phyloP scores from a whole-genome alignment of 306 rosid genomes.

The Cicer cuneatum region DNA sequence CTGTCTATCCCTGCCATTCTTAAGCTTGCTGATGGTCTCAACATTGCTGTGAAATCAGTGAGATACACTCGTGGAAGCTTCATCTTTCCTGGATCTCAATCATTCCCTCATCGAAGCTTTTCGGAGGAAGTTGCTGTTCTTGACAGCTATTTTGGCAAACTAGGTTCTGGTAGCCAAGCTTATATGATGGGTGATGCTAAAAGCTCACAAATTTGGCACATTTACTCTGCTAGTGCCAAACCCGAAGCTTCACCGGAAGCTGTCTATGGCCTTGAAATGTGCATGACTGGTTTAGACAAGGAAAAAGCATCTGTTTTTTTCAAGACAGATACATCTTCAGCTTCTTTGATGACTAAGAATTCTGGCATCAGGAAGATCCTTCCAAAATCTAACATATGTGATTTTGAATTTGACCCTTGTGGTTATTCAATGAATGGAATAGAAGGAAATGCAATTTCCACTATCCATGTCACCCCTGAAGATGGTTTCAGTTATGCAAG shows the following conservation, averaged over 20 bases:
- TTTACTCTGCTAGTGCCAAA: constrained; percentile 73
- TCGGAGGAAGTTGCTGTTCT: constrained; percentile 80
- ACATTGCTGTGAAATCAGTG: constrained; percentile 78
- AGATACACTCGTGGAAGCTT: constrained; percentile 90
- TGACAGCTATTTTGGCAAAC: constrained; percentile 68
- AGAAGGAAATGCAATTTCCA: constrained; percentile 81
- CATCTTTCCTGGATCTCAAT: constrained; percentile 84
- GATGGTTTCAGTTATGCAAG: constrained; percentile 98
- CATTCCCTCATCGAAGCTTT: constrained; percentile 83
- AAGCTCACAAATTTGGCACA: constrained; percentile 77
- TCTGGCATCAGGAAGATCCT: constrained; percentile 87
- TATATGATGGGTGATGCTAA: constrained; percentile 69
- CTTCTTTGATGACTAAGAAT: constrained; percentile 65
- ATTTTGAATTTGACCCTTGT: constrained; percentile 93
- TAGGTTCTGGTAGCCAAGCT: constrained; percentile 74
- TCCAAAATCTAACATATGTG: constrained; percentile 80
- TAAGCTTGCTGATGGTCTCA: constrained; percentile 64
- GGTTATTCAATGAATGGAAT: constrained; percentile 95
- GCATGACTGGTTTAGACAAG: constrained; percentile 85
- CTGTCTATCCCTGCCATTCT: constrained; percentile 79
- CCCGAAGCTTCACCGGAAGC: constrained; percentile 47
- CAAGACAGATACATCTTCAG: constrained; percentile 56
- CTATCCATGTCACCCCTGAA: constrained; percentile 94
- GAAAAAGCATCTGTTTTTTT: constrained; percentile 81
- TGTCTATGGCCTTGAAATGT: constrained; percentile 79